A percentile compares a stretch with the other conserved stretches of the same genome.
Conservation (phyloP, 1,139 yeast genomes). For the Sugiyamaella sp. region DNA sequence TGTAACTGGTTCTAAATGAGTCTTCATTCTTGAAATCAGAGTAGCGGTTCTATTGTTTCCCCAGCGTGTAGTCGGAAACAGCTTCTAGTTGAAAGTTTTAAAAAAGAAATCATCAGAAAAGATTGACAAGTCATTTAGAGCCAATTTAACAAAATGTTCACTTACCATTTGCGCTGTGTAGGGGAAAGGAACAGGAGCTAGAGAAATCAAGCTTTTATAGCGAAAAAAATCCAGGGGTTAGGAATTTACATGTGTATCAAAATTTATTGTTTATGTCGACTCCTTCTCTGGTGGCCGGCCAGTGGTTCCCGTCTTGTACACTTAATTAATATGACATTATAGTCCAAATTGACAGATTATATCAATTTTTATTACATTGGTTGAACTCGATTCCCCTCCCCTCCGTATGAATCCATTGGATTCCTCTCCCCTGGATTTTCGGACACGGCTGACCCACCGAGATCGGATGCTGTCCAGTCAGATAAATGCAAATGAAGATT, state of each 20-base stretch:
- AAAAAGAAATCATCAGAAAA: constrained; percentile 22
- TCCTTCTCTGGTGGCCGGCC: neutral
- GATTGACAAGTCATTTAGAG: neutral
- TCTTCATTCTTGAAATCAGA: constrained; percentile 31
- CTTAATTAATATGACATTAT: too few relatives aligned
- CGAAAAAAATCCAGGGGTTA: neutral
- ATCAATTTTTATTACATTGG: too few relatives aligned
- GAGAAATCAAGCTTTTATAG: neutral
- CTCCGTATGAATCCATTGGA: too few relatives aligned
- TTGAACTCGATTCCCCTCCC: too few relatives aligned
- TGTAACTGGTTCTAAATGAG: neutral
- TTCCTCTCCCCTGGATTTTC: neutral
- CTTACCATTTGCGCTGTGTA: constrained; percentile 4
- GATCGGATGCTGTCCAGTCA: constrained; percentile 7
- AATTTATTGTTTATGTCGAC: too few relatives aligned
- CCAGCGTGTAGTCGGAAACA: constrained; percentile 43
- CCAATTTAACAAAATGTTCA: neutral
- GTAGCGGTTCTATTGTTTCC: constrained; percentile 41
- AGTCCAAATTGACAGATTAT: too few relatives aligned
- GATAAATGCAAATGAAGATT: neutral
- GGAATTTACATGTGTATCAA: neutral
- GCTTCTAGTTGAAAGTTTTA: constrained; percentile 39
- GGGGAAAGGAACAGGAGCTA: neutral
- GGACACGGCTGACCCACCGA: constrained; percentile 5
- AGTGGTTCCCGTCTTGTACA: too few relatives aligned